These are phyloP conservation scores for Oryza glaberrima DNA, from an alignment of 176 grass and related monocot genomes.

Conservation along the genomic window DNA sequence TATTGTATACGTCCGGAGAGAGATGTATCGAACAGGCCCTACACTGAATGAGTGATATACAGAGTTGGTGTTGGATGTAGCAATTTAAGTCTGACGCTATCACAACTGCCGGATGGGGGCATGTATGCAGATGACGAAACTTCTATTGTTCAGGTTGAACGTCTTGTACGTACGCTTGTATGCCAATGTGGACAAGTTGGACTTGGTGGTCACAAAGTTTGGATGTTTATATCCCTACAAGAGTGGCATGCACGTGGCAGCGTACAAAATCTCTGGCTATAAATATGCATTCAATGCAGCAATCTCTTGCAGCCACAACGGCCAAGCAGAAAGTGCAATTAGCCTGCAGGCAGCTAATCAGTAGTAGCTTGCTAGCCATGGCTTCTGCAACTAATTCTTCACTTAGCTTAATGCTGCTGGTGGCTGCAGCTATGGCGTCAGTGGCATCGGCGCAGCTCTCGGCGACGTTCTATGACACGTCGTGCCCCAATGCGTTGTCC, in stretches of 20 bases:
- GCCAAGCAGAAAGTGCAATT: neutral
- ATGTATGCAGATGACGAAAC: neutral
- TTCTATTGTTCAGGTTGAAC: neutral
- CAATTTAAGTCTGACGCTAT: neutral
- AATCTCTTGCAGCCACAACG: slow-evolving; percentile 10
- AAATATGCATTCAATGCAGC: slow-evolving; percentile 34
- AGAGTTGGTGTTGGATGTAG: neutral
- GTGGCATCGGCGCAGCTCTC: slow-evolving; percentile 63
- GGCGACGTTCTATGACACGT: slow-evolving; percentile 69
- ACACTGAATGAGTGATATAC: neutral
- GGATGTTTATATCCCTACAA: neutral
- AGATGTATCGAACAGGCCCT: too few relatives aligned
- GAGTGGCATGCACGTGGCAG: neutral
- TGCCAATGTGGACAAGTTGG: neutral
- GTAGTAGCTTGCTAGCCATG: slow-evolving; percentile 35
- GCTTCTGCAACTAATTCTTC: slow-evolving; percentile 10
- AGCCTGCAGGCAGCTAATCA: neutral
- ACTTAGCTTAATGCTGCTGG: slow-evolving; percentile 20
- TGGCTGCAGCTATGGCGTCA: slow-evolving; percentile 26
- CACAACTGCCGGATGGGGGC: neutral
- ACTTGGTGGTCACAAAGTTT: neutral
- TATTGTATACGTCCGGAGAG: neutral
- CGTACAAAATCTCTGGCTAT: slow-evolving; percentile 2
- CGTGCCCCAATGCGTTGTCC: slow-evolving; percentile 63
- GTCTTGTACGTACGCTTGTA: neutral